These are phyloP conservation scores for Phytophthora rubi DNA, from an alignment of 352 stramenopile genomes.

Conservation along the genomic window DNA sequence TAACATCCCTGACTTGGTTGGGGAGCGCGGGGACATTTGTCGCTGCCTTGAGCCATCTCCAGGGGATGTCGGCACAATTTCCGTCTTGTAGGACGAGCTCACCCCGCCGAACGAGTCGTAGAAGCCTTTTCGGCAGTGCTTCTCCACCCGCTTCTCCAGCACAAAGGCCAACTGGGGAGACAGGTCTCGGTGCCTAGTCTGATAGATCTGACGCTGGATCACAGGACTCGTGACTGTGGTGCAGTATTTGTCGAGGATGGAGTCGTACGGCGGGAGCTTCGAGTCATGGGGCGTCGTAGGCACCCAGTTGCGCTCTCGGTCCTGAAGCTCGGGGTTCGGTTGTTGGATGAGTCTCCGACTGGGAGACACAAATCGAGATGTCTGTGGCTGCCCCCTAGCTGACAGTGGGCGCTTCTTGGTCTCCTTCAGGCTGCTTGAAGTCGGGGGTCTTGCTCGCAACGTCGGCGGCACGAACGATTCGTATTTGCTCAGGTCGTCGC, in stretches of 20 bases:
- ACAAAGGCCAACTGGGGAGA: constrained; percentile 78
- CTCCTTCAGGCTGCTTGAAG: not conserved
- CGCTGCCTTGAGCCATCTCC: constrained; percentile 4
- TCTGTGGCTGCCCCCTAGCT: constrained; percentile 15
- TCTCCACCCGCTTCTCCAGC: constrained; percentile 70
- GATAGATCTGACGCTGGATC: constrained; percentile 82
- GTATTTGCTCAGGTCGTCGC: constrained; percentile 71
- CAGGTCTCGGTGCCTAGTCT: constrained; percentile 60
- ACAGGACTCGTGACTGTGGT: constrained; percentile 74
- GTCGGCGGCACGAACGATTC: constrained; percentile 55
- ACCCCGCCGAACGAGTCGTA: constrained; percentile 46
- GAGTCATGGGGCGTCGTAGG: constrained; percentile 52
- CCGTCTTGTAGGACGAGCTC: constrained; percentile 55
- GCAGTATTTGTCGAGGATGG: constrained; percentile 83
- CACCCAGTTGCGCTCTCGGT: constrained; percentile 67
- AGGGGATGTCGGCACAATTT: constrained; percentile 29
- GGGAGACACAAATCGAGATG: constrained; percentile 7
- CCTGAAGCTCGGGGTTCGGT: constrained; percentile 27
- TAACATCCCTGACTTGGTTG: constrained; percentile 8
- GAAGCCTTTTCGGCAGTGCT: constrained; percentile 49
- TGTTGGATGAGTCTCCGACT: constrained; percentile 25
- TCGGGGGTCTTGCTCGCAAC: constrained; percentile 16
- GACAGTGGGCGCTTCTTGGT: constrained; percentile 32
- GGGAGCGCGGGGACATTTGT: constrained; percentile 9
- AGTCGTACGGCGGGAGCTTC: constrained; percentile 70